Conservation (phyloP, 2,329 filamentous ascomycete genomes). For the Aspergillus pseudotamarii region DNA sequence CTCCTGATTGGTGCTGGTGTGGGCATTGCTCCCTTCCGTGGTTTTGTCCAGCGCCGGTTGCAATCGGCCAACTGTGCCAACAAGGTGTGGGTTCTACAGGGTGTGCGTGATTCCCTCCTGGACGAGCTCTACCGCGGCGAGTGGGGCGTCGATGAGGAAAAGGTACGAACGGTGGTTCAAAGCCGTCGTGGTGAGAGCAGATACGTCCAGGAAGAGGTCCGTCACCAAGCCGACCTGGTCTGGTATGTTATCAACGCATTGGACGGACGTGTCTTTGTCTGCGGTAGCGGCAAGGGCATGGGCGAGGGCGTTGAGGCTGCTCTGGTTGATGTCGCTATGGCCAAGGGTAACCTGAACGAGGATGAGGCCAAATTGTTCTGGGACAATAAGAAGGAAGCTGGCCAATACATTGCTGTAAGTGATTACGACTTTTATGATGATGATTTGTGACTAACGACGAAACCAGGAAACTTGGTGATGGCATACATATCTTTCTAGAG, state of each 20-base stretch:
- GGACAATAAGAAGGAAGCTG: constrained; percentile 85
- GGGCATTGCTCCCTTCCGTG: constrained; percentile 94
- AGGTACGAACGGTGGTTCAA: constrained; percentile 81
- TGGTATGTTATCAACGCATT: constrained; percentile 97
- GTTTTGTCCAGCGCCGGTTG: constrained; percentile 91
- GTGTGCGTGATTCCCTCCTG: constrained; percentile 87
- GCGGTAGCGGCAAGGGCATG: constrained; percentile 94
- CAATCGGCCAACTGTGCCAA: constrained; percentile 96
- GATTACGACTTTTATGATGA: neutral
- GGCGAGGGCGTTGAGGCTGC: constrained; percentile 92
- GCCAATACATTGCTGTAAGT: constrained; percentile 85
- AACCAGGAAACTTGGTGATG: constrained; percentile 40
- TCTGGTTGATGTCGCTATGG: constrained; percentile 86
- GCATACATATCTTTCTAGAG: neutral
- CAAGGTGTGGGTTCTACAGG: constrained; percentile 96
- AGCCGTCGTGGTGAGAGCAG: constrained; percentile 75
- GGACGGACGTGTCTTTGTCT: constrained; percentile 96
- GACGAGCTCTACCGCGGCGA: constrained; percentile 97
- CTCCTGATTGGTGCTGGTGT: constrained; percentile 95
- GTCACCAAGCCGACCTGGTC: constrained; percentile 88
- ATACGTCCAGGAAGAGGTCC: constrained; percentile 96
- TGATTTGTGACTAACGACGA: constrained; percentile 12
- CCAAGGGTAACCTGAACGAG: constrained; percentile 81
- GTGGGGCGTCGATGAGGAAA: constrained; percentile 88
- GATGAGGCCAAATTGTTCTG: constrained; percentile 87